Conservation (phyloP, 192 early-diverging fungal genomes). For the Entophlyctis helioformis region DNA sequence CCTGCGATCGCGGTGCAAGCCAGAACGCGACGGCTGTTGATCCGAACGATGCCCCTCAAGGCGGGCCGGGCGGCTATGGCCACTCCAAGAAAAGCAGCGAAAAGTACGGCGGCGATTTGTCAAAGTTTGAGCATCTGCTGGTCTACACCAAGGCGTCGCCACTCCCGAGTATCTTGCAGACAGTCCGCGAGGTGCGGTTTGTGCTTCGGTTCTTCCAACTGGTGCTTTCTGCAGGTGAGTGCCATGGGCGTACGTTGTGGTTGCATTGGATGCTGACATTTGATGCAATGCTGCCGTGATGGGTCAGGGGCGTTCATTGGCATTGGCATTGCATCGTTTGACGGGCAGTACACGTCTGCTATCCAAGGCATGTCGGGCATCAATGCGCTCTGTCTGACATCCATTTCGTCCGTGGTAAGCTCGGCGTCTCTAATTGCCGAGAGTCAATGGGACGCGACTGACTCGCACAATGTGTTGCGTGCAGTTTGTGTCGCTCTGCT, state of each 20-base stretch:
- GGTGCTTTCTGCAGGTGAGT: constrained; percentile 11
- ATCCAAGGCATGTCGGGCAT: constrained; percentile 28
- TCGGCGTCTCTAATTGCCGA: neutral
- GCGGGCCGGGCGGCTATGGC: no score
- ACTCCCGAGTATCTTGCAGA: constrained; percentile 11
- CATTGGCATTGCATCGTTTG: constrained; percentile 24
- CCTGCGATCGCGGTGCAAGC: no score
- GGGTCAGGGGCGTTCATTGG: constrained; percentile 19
- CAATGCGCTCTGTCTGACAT: constrained; percentile 26
- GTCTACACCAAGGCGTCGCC: constrained; percentile 18
- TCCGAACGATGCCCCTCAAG: no score
- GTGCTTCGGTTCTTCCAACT: constrained; percentile 12
- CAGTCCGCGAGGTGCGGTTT: constrained; percentile 12
- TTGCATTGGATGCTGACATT: neutral
- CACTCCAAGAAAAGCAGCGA: no score
- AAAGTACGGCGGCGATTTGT: no score
- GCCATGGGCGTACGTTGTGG: neutral
- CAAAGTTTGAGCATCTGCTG: no score
- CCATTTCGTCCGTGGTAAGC: constrained; percentile 23
- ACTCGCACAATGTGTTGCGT: no score
- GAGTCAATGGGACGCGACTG: neutral
- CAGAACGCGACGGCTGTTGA: no score
- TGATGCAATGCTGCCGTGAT: neutral
- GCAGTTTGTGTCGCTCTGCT: constrained; percentile 33
- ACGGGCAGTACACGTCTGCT: constrained; percentile 25